Percentiles rank a stretch among this genome's conserved stretches.
These are phyloP conservation scores for Diplodia mutila DNA, from an alignment of 2,329 filamentous ascomycete genomes.

Conservation along the genomic window DNA sequence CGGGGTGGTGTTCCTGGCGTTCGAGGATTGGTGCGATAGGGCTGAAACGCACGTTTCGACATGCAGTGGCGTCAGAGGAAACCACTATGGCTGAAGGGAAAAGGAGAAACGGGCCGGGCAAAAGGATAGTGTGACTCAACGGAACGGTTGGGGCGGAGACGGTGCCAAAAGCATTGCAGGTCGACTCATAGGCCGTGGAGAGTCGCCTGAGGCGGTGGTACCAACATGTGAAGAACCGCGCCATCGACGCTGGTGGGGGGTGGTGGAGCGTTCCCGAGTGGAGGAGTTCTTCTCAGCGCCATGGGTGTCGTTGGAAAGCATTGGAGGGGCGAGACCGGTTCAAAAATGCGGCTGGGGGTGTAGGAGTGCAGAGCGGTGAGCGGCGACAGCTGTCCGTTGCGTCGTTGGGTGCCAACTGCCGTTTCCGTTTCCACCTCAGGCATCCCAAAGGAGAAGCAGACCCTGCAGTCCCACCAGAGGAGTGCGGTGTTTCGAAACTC, in stretches of 20 bases:
- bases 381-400: constrained; percentile 6
- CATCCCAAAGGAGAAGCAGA: neutral
- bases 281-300: neutral
- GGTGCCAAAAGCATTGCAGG: constrained; percentile 7
- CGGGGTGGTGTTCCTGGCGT: constrained; percentile 5
- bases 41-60: constrained; percentile 15
- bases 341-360: neutral
- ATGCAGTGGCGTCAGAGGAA: neutral
- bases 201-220: neutral
- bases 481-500: neutral
- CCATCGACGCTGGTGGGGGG: constrained; percentile 6
- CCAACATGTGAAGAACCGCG: constrained; percentile 11
- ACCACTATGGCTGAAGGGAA: neutral
- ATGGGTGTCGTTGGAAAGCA: neutral
- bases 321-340: neutral
- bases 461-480: neutral
- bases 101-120: neutral
- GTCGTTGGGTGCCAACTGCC: neutral
- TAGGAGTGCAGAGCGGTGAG: constrained; percentile 3
- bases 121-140: constrained; percentile 1
- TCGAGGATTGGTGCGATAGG: constrained; percentile 21
- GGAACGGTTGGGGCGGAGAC: neutral
- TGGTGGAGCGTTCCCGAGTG: constrained; percentile 17
- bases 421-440: neutral
- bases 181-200: neutral